Evolutionary conservation across 2,329 filamentous ascomycete species (phyloP).

Genomic region (Alternaria sp.): DNA sequence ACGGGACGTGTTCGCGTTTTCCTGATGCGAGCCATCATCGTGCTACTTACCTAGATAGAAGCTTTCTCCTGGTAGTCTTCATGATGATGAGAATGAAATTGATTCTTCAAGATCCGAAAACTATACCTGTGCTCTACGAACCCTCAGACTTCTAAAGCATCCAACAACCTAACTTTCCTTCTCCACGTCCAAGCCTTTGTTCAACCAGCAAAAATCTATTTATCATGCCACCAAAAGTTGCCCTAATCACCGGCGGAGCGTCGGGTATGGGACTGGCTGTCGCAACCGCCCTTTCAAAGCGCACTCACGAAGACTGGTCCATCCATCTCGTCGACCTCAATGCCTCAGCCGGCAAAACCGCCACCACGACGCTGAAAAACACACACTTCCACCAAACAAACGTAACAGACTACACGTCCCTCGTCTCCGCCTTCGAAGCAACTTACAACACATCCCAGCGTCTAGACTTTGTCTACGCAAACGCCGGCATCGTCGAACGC

Average conservation of each 20-base stretch:
- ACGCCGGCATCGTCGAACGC: slow-evolving; percentile 57
- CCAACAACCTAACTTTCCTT: neutral
- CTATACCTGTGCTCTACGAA: too few species aligned
- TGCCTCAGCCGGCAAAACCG: slow-evolving; percentile 44
- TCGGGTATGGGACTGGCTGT: slow-evolving; percentile 61
- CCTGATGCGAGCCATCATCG: neutral
- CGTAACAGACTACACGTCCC: slow-evolving; percentile 48
- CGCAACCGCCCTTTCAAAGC: slow-evolving; percentile 50
- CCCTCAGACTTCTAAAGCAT: too few species aligned
- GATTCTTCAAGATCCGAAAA: too few species aligned
- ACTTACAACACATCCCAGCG: slow-evolving; percentile 48
- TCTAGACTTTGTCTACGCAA: slow-evolving; percentile 61
- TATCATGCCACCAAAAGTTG: slow-evolving; percentile 48
- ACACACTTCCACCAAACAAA: slow-evolving; percentile 53
- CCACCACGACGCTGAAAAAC: slow-evolving; percentile 34
- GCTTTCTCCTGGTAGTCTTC: too few species aligned
- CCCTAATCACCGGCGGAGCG: slow-evolving; percentile 81
- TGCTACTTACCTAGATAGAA: neutral
- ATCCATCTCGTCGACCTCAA: slow-evolving; percentile 56
- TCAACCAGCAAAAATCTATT: neutral
- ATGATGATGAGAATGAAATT: neutral
- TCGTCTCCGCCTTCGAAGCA: slow-evolving; percentile 50
- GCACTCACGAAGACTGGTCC: slow-evolving; percentile 46
- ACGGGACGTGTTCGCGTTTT: neutral
- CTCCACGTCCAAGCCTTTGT: neutral